Conservation (phyloP, 2,329 filamentous ascomycete genomes). For the Calonectria hongkongensis region DNA sequence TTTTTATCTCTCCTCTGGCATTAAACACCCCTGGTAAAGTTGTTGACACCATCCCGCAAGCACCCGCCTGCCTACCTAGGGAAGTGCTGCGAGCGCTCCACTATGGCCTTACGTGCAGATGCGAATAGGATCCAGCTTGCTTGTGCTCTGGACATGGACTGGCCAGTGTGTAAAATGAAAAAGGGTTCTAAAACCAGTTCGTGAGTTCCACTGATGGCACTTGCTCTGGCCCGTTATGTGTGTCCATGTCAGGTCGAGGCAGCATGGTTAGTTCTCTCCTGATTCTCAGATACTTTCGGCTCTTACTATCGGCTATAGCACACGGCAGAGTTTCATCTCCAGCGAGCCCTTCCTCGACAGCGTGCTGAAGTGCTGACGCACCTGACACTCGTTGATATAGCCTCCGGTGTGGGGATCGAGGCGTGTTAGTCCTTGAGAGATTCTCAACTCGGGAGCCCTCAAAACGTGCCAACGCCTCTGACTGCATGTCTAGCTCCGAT, state of each 20-base stretch:
- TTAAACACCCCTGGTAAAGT: not conserved
- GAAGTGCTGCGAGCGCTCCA: conserved; percentile 38
- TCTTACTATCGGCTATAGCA: not conserved
- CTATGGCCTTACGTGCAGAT: conserved; percentile 32
- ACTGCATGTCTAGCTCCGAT: conserved; percentile 10
- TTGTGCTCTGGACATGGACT: conserved; percentile 31
- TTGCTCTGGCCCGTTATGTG: conserved; percentile 4
- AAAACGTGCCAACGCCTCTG: conserved; percentile 2
- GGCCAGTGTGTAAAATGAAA: conserved; percentile 34
- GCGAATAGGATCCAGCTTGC: conserved; percentile 24
- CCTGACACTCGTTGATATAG: conserved; percentile 6
- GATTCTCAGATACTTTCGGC: conserved; percentile 2
- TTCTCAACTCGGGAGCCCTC: not conserved
- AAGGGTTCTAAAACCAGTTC: conserved; percentile 29
- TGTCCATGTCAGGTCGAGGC: conserved; percentile 4
- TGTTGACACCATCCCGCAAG: conserved; percentile 28
- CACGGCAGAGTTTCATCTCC: conserved; percentile 23
- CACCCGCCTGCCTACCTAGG: conserved; percentile 36
- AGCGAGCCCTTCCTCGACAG: not conserved
- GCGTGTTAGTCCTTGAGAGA: conserved; percentile 8
- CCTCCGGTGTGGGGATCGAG: conserved; percentile 16
- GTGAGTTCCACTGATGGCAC: conserved; percentile 24
- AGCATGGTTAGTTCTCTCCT: conserved; percentile 17
- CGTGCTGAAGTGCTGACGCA: conserved; percentile 22
- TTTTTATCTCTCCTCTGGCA: conserved; percentile 16